phyloP scores from a whole-genome alignment of 78 protist species.

The Guillardia theta region DNA sequence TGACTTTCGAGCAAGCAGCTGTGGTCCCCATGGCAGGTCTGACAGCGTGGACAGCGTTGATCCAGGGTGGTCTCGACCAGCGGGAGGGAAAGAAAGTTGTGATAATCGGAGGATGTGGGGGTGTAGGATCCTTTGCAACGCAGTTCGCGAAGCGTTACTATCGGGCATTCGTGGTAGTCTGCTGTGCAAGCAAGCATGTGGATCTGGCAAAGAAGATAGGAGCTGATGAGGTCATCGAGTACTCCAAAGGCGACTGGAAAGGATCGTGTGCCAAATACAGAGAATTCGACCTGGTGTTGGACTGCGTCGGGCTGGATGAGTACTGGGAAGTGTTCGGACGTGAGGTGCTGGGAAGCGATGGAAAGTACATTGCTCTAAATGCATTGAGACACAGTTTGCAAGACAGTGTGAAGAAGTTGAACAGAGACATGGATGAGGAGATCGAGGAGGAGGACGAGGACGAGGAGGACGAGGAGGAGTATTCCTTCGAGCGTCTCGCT shows the following conservation, averaged over 20 bases:
- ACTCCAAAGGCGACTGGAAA: not conserved
- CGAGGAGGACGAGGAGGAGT: not conserved
- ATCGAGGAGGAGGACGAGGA: not conserved
- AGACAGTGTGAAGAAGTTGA: not conserved
- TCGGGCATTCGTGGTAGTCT: not conserved
- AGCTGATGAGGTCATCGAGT: slow-evolving; percentile 13
- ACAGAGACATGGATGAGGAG: not conserved
- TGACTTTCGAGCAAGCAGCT: not conserved
- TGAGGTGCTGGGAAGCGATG: not conserved
- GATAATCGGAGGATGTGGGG: not conserved
- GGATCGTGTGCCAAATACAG: not conserved
- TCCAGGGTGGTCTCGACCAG: not conserved
- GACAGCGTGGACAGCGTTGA: not conserved
- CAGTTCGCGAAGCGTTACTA: slow-evolving; percentile 1
- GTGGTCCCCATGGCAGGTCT: not conserved
- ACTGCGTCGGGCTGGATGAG: slow-evolving; percentile 21
- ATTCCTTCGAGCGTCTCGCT: not conserved
- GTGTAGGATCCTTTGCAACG: not conserved
- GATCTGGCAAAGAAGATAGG: not conserved
- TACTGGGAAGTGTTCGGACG: not conserved
- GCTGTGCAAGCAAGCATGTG: not conserved
- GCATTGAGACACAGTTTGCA: not conserved
- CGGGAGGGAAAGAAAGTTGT: not conserved
- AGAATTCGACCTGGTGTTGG: not conserved
- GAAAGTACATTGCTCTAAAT: not conserved